phyloP scores from a whole-genome alignment of 805 yeast species.

The Tanozyma kutaoensis region DNA sequence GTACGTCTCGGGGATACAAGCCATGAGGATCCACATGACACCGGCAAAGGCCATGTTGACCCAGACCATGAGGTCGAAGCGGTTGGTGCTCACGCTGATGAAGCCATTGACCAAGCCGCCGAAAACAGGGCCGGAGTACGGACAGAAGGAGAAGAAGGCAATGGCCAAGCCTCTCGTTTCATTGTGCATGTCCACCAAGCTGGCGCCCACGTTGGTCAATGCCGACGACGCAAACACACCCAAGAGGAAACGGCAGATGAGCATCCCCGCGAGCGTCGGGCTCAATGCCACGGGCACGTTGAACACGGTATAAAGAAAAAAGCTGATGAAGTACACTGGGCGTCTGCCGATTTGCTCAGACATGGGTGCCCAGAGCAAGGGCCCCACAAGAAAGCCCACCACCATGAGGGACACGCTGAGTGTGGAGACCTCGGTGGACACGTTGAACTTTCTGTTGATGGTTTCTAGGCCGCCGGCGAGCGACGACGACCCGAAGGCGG shows the following conservation, averaged over 20 bases:
- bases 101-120: slow-evolving; percentile 88
- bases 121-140: slow-evolving; percentile 84
- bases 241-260: slow-evolving; percentile 75
- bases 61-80: slow-evolving; percentile 71
- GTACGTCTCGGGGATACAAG: slow-evolving; percentile 78
- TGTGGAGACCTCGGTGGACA: slow-evolving; percentile 66
- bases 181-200: slow-evolving; percentile 78
- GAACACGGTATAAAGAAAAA: slow-evolving; percentile 62
- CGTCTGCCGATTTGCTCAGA: slow-evolving; percentile 79
- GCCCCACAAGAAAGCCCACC: slow-evolving; percentile 78
- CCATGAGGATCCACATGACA: slow-evolving; percentile 54
- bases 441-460: slow-evolving; percentile 52
- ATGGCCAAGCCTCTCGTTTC: slow-evolving; percentile 80
- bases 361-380: slow-evolving; percentile 80
- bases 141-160: slow-evolving; percentile 84
- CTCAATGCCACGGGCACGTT: slow-evolving; percentile 82
- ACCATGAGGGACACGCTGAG: slow-evolving; percentile 81
- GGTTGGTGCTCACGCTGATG: slow-evolving; percentile 55
- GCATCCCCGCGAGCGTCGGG: slow-evolving; percentile 66
- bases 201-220: slow-evolving; percentile 78
- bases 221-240: slow-evolving; percentile 83
- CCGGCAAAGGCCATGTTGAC: slow-evolving; percentile 90
- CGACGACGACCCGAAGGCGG: slow-evolving; percentile 89
- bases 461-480: slow-evolving; percentile 76
- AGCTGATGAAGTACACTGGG: slow-evolving; percentile 68